Evolutionary conservation across 345 rosid genomes (phyloP), one percentile per base, ranked within the genome.

Genomic region (Firmiana major): DNA sequence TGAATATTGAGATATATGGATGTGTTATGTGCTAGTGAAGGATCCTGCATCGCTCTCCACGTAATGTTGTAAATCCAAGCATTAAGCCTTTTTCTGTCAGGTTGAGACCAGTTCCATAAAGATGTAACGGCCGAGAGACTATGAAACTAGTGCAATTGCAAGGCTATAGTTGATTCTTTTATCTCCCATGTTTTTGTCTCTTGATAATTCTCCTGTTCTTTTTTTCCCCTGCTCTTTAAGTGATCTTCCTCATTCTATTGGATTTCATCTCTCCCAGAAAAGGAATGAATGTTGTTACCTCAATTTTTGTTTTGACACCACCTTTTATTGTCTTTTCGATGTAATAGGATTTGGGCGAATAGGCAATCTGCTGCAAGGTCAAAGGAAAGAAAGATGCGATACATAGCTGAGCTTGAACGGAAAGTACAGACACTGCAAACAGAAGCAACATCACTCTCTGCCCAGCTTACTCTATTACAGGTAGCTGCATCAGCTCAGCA

Each of bases 361-460:
- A 88, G 98, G 88, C 98, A 94, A 79, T 94, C 98, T 2, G 98
- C 98, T 19, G 98, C 98, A 34, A 85, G 98, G 82, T 94, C 98
- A 49, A 94, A 94, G 87, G 98, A 94, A 84, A 87, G 98, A 86
- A 94, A 94, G 88, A 93, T 91, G 92, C 86, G 97, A 49, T 94
- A 91, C 84, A 94, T 93, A 76, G 87, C 92, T 57, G 98, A 94
- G 85, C 94, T 94, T 38, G 98, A 94, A 80, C 81, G 93, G 83
- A 94, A 94, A 87, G 92, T 94, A 36, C 95, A 91, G 81, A 90
- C 94, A 31, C 83, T 94, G 79, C 98, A 94, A 84, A 90, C 95
- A 28, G 98, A 94, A 78, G 97, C 98, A 24, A 91, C 98, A 22
- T 83, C 98, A 66, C 88, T 94, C 84, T 88, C 94, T 78, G 98